phyloP scores from a whole-genome alignment of 371 early-diverging fungal species.

The Nosema muscidifuracis region DNA sequence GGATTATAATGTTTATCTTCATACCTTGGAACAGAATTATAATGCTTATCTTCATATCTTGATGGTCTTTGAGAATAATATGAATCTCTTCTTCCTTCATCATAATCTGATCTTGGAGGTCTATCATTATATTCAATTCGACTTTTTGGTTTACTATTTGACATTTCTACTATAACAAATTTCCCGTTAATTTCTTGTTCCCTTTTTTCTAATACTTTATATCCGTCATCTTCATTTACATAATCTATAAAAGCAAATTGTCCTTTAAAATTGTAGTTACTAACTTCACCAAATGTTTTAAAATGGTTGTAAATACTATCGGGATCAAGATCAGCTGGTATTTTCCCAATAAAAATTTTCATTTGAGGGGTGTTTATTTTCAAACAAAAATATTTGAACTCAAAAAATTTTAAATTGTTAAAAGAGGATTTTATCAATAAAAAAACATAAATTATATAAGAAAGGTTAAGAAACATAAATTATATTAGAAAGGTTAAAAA shows the following conservation, averaged over 20 bases:
- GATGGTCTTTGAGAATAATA: not conserved
- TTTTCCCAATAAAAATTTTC: conserved; percentile 44
- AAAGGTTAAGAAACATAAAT: too few relatives aligned
- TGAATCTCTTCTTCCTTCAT: conserved; percentile 11
- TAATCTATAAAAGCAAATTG: conserved; percentile 38
- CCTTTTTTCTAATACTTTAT: conserved; percentile 22
- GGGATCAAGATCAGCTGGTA: conserved; percentile 23
- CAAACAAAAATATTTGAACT: too few relatives aligned
- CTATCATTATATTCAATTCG: not conserved
- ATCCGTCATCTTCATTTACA: conserved; percentile 2
- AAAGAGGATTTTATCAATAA: too few relatives aligned
- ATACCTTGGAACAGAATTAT: conserved; percentile 3
- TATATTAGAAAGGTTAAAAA: too few relatives aligned
- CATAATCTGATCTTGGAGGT: not conserved
- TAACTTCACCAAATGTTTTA: conserved; percentile 37
- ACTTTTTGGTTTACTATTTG: conserved; percentile 13
- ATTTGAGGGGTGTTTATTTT: conserved; percentile 6
- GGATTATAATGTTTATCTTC: not conserved
- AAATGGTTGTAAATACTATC: conserved; percentile 38
- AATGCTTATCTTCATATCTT: not conserved
- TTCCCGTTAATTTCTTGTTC: conserved; percentile 24
- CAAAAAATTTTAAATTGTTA: too few relatives aligned
- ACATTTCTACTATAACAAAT: conserved; percentile 28
- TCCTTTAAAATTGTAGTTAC: conserved; percentile 29
- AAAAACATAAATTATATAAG: too few relatives aligned